Evolutionary conservation across 108 stramenopile genomes (phyloP).

Genomic region (Aurantiochytrium sp.): DNA sequence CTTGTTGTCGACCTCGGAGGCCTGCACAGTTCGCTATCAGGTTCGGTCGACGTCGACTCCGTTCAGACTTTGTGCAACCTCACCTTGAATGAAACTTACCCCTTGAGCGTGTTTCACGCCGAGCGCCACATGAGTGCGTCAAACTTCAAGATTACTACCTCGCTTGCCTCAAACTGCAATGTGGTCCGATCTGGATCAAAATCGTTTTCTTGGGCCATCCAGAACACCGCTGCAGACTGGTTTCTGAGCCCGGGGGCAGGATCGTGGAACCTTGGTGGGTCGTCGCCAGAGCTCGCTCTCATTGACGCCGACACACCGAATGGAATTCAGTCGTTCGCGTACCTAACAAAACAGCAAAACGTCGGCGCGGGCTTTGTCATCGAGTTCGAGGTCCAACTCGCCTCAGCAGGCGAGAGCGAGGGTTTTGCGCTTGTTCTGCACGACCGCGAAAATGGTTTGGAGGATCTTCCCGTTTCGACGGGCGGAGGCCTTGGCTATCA

Average conservation of each 20-base stretch:
- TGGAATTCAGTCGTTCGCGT: neutral
- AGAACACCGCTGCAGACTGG: neutral
- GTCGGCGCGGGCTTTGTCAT: neutral
- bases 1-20: slow-evolving; percentile 4
- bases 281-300: neutral
- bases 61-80: neutral
- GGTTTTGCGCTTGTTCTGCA: slow-evolving; percentile 9
- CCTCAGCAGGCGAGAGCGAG: neutral
- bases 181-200: neutral
- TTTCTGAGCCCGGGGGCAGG: neutral
- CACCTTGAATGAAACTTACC: neutral
- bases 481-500: neutral
- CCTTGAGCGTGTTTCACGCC: neutral
- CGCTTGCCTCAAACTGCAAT: neutral
- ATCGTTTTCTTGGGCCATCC: neutral
- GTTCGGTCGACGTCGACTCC: neutral
- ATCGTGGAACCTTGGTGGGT: neutral
- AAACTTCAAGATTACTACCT: neutral
- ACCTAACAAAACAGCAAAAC: neutral
- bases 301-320: neutral
- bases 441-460: neutral
- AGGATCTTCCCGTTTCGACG: neutral
- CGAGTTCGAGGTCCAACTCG: neutral
- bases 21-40: neutral
- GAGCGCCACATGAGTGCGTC: neutral